phyloP scores from a whole-genome alignment of 2,329 filamentous ascomycete genomes.

The Claviceps humidiphila region DNA sequence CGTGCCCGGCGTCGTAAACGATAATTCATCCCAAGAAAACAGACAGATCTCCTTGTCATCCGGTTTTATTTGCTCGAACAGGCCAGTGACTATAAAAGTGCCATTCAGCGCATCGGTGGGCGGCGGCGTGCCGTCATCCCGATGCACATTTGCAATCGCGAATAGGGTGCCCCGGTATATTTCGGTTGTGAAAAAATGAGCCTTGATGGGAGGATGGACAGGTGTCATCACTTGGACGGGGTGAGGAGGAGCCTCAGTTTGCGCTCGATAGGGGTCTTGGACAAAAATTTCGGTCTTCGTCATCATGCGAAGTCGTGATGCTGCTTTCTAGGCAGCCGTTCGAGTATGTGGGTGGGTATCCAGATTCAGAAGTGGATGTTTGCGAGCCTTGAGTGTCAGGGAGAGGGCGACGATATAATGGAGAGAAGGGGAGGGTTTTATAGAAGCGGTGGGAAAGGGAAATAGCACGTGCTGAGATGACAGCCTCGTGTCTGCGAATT shows the following conservation, averaged over 20 bases:
- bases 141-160: neutral
- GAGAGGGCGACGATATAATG: neutral
- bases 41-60: neutral
- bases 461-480: neutral
- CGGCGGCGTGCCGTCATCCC: neutral
- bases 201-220: conserved; percentile 13
- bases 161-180: neutral
- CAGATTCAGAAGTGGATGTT: neutral
- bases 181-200: neutral
- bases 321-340: neutral
- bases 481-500: too few relatives aligned
- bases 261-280: conserved; percentile 12
- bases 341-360: neutral
- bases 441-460: neutral
- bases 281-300: conserved; percentile 9
- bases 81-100: neutral
- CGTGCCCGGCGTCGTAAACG: neutral
- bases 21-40: neutral
- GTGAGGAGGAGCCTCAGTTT: conserved; percentile 9
- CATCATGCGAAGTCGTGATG: conserved; percentile 4
- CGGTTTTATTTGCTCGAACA: neutral
- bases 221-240: conserved; percentile 6
- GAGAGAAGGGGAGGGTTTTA: too few relatives aligned
- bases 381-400: neutral
- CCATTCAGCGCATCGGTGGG: neutral